Base-by-base conservation (phyloP, 2,329 filamentous ascomycete species). In the Immersiporthe knoxdaviesiana region DNA sequence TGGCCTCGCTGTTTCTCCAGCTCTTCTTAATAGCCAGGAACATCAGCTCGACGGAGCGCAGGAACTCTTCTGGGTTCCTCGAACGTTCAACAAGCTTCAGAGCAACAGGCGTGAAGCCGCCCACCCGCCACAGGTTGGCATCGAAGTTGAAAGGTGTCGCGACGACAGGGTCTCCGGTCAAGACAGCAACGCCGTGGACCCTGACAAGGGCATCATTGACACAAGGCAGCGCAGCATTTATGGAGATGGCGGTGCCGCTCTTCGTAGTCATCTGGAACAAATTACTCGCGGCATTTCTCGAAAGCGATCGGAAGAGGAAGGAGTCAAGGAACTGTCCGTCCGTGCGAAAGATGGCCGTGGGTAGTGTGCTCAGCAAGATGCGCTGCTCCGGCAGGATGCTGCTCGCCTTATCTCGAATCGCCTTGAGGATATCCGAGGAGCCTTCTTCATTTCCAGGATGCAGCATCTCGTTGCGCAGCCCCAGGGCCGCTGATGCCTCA, bases 1-100 rank as follows among this genome's bases (percentile, higher is more conserved):
- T 97, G 35, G 96, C 94, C 78, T 99, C 97, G 74, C 96, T 98
- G 73, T 98, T 98, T 72, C 96, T 88, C 96, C 97, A 99, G 77
- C 92, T 98, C 72, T 92, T 91, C 73, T 92, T 91, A 63, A 97
- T 92, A 70, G 92, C 93, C 72, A 92, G 89, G 72, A 97, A 94
- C 35, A 97, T 84, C 75, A 97, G 91, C 75, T 97, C 90, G 2
- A 97, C 89, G 1, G 94, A 90, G 66, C 92, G 87, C 12, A 94
- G 81, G 37, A 94, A 89, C 59, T 90, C 90, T 63, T 94, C 88
- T 10, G 88, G 84, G 0, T 89, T 90, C 2, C 85, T 84, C 1
- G 96, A 91, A 44, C 90, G 85, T 76, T 97, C 93, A 8, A 99
- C 84, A 47, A 98, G 82, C 76, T 94, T 97, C 67, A 99, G 79